These are phyloP conservation scores for Fusarium luffae DNA, from an alignment of 2,329 filamentous ascomycete species.

Conservation along the genomic window DNA sequence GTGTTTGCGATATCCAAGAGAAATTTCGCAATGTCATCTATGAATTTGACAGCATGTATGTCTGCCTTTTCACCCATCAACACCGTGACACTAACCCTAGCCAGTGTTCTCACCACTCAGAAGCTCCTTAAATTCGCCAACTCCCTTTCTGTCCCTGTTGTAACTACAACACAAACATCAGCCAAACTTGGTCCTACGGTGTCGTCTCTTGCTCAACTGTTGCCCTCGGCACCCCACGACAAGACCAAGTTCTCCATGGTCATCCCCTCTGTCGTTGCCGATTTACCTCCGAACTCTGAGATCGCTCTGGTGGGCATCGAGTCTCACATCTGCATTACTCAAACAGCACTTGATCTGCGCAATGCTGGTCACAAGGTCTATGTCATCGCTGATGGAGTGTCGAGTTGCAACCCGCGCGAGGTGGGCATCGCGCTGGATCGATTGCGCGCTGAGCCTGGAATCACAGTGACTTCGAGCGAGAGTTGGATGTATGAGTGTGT, in stretches of 20 bases:
- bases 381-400: slow-evolving; percentile 88
- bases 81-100: not conserved
- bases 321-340: slow-evolving; percentile 92
- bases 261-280: slow-evolving; percentile 70
- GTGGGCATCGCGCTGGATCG: slow-evolving; percentile 81
- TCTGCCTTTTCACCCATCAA: slow-evolving; percentile 12
- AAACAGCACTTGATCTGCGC: slow-evolving; percentile 87
- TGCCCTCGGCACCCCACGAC: slow-evolving; percentile 72
- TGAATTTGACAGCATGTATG: slow-evolving; percentile 84
- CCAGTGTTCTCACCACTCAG: slow-evolving; percentile 71
- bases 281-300: slow-evolving; percentile 57
- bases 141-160: slow-evolving; percentile 79
- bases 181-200: slow-evolving; percentile 84
- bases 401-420: slow-evolving; percentile 86
- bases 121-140: slow-evolving; percentile 75
- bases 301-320: slow-evolving; percentile 91
- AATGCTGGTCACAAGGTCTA: slow-evolving; percentile 82
- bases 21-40: slow-evolving; percentile 87
- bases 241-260: slow-evolving; percentile 94
- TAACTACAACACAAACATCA: slow-evolving; percentile 86
- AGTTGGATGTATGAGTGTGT: slow-evolving; percentile 89
- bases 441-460: slow-evolving; percentile 76
- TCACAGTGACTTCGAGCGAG: slow-evolving; percentile 86
- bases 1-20: slow-evolving; percentile 94
- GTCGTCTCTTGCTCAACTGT: slow-evolving; percentile 70